phyloP scores from a whole-genome alignment of 768 basidiomycete genomes.

The Trametes gibbosa region DNA sequence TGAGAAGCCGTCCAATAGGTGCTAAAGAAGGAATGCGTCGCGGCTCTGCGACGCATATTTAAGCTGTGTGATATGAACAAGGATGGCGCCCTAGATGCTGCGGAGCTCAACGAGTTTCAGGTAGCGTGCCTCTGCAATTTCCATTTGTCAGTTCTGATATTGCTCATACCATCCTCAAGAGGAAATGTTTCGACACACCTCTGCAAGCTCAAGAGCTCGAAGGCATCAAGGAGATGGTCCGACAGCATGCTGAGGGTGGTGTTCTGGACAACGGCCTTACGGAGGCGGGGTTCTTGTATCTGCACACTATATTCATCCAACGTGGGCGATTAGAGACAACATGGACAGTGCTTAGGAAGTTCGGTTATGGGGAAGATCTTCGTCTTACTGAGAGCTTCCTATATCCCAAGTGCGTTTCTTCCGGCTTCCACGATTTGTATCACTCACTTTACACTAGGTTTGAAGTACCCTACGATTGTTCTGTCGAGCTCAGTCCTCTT shows the following conservation, averaged over 20 bases:
- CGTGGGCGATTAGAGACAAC: constrained; percentile 94
- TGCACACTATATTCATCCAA: constrained; percentile 97
- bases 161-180: constrained; percentile 39
- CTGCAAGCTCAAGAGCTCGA: constrained; percentile 91
- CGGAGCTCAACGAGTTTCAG: constrained; percentile 96
- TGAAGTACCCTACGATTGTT: constrained; percentile 91
- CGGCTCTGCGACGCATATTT: constrained; percentile 90
- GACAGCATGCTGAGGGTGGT: constrained; percentile 70
- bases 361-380: constrained; percentile 95
- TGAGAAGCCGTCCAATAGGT: constrained; percentile 47
- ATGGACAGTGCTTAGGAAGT: constrained; percentile 93
- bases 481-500: constrained; percentile 89
- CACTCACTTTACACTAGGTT: constrained; percentile 38
- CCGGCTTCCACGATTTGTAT: neutral
- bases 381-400: constrained; percentile 86
- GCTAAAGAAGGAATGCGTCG: constrained; percentile 87
- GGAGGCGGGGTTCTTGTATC: constrained; percentile 88
- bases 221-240: constrained; percentile 93
- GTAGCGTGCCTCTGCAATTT: too few relatives aligned
- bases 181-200: constrained; percentile 94
- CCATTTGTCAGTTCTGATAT: neutral
- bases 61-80: constrained; percentile 94
- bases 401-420: constrained; percentile 69
- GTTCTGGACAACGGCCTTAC: constrained; percentile 82
- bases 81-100: constrained; percentile 85